Base-by-base conservation (phyloP, 2,329 filamentous ascomycete species). In the Podosphaera fusca region DNA sequence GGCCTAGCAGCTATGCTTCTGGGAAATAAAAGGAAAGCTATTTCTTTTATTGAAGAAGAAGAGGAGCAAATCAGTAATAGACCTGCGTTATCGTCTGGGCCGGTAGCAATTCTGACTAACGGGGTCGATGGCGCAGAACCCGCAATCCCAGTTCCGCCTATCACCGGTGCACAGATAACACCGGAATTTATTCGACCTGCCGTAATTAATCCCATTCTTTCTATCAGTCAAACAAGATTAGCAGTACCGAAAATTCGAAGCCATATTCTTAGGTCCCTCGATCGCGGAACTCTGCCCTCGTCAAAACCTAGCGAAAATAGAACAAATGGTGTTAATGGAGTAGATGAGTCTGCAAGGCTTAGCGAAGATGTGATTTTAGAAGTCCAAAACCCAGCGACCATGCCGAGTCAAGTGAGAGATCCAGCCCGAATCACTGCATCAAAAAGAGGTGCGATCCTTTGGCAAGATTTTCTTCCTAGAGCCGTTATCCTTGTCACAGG, bases 401-500 rank as follows among this genome's bases (percentile, higher is more conserved):
- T 75, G 29, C 77, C 77, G 51, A 70, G 38, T 66, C 83, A 73
- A 72, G 82, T 73, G 49, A 79, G 84, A 59, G 90, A 96, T 59
- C 92, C 92, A 1, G 85, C 87, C 3, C 82, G 87, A 38, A 80
- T 98, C 47, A 85, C 81, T 4, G 82, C 92, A 45, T 85, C 82
- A 1, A 90, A 87, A 66, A 80, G 87, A 57, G 87, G 87, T 3
- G 80, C 82, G 57, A 74, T 84, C 0, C 69, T 96, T 2, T 98
- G 94, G 92, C 87, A 95, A 65, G 94, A 98, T 66, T 98, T 87
- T 64, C 72, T 98, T 12, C 89, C 90, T 0, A 79, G 84, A 58
- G 81, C 87, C 4, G 85, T 95, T 31, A 78, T 98, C n/a, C 76
- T 96, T 1, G 82, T 94, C 1, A 92, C 90, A 0, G 94, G 88